A percentile compares a stretch with the other conserved stretches of the same genome.
phyloP scores from a whole-genome alignment of 2,329 filamentous ascomycete genomes.

The Hortaea sp. region DNA sequence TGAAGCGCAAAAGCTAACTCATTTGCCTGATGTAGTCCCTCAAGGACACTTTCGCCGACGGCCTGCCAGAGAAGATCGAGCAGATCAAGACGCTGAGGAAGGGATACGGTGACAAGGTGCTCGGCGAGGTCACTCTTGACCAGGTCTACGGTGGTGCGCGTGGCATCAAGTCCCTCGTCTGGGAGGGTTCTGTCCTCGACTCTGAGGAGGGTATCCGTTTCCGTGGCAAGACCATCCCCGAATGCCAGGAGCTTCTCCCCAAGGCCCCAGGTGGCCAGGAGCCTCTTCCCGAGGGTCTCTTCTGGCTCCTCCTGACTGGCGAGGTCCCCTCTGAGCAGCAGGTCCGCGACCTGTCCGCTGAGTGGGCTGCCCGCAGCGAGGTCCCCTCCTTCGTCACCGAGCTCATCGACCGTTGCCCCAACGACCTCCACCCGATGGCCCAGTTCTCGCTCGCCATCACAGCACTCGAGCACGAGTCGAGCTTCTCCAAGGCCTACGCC shows the following conservation, averaged over 20 bases:
- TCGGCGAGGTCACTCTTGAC: conserved; percentile 97
- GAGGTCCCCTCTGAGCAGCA: conserved; percentile 97
- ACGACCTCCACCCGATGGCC: conserved; percentile 97
- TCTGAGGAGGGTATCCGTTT: conserved; percentile 98
- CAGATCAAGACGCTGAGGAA: conserved; percentile 98
- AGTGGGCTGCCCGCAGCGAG: conserved; percentile 96
- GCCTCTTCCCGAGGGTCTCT: conserved; percentile 96
- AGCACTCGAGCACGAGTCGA: conserved; percentile 95
- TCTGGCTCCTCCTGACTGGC: conserved; percentile 98
- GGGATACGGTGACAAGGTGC: conserved; percentile 90
- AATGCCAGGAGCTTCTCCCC: conserved; percentile 94
- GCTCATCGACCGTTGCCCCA: conserved; percentile 99
- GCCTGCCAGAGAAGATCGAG: conserved; percentile 92
- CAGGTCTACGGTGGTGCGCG: conserved; percentile 99
- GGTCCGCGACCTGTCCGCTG: conserved; percentile 93
- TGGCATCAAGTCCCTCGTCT: conserved; percentile 96
- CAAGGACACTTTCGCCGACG: conserved; percentile 96
- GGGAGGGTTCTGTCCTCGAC: conserved; percentile 97
- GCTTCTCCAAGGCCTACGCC: conserved; percentile 96
- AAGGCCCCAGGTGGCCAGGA: conserved; percentile 95
- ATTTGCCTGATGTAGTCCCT: conserved; percentile 54
- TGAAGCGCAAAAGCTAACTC: conserved; percentile 7
- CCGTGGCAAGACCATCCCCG: conserved; percentile 97
- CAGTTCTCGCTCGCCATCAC: conserved; percentile 97
- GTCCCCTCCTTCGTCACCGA: conserved; percentile 98